phyloP scores from a whole-genome alignment of 805 yeast species.

The Zygosaccharomyces pseudorouxii region DNA sequence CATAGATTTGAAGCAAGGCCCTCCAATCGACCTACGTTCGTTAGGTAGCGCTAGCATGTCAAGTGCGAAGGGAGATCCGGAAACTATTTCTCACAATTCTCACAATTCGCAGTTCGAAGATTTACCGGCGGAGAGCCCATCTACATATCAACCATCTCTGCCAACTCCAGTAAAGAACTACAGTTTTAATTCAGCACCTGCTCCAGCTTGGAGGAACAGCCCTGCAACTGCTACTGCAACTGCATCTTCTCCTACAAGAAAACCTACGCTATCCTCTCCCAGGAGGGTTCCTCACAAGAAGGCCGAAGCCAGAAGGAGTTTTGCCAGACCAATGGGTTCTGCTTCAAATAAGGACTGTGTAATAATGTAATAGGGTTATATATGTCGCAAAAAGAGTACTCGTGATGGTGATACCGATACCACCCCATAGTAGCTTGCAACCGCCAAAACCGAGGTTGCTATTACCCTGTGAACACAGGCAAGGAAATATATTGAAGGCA shows the following conservation, averaged over 20 bases:
- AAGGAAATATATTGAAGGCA: constrained; percentile 1
- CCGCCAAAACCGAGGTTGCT: background rate
- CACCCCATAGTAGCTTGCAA: background rate
- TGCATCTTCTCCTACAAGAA: background rate
- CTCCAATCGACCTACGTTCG: background rate
- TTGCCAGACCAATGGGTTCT: background rate
- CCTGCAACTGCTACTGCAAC: background rate
- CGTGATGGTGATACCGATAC: background rate
- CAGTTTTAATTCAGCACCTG: background rate
- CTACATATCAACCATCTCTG: background rate
- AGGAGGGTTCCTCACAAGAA: constrained; percentile 1
- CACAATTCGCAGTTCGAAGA: background rate
- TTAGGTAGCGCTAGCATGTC: constrained; percentile 1
- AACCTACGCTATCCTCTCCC: background rate
- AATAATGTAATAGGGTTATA: constrained; percentile 14
- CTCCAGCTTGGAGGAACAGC: background rate
- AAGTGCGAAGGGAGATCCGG: background rate
- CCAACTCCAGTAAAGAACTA: background rate
- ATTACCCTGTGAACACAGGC: constrained; percentile 7
- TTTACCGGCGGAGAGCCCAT: background rate
- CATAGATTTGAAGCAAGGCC: constrained; percentile 6
- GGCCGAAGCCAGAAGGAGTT: constrained; percentile 1
- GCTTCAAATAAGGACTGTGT: constrained; percentile 17
- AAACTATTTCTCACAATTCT: background rate
- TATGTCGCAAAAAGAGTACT: background rate